Evolutionary conservation across 1,284 basidiomycete genomes (phyloP).

Genomic region (Fistulinella cinereoalba): DNA sequence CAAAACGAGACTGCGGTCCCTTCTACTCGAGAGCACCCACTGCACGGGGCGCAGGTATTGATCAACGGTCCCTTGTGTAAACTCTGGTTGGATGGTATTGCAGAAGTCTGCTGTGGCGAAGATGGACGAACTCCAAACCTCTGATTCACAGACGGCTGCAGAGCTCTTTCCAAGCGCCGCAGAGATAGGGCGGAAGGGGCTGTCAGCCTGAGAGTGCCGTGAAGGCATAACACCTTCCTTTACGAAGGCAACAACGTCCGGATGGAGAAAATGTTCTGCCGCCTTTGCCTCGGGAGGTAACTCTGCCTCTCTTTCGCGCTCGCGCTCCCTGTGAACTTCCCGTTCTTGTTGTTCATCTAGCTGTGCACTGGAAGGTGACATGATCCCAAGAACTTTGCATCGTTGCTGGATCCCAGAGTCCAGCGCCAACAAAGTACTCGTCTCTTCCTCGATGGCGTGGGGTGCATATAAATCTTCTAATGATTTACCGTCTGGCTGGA

Average conservation of each 20-base stretch:
- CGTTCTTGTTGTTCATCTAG: neutral
- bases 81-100: neutral
- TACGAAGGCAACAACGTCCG: neutral
- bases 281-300: neutral
- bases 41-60: neutral
- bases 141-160: neutral
- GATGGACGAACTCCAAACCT: neutral
- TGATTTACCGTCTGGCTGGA: neutral
- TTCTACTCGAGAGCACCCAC: neutral
- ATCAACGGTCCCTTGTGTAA: neutral
- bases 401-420: neutral
- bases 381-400: neutral
- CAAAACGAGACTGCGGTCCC: neutral
- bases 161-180: neutral
- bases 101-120: neutral
- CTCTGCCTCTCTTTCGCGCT: slow-evolving; percentile 3
- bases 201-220: too few species aligned
- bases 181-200: neutral
- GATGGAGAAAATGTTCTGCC: neutral
- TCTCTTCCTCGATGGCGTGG: neutral
- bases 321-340: neutral
- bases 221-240: neutral
- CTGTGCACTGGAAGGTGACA: neutral
- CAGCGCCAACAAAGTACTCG: neutral
- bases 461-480: neutral